A percentile compares a stretch with the other conserved stretches of the same genome.
phyloP scores from a whole-genome alignment of 179 eudicot species.

The Sideroxylon spinosum region DNA sequence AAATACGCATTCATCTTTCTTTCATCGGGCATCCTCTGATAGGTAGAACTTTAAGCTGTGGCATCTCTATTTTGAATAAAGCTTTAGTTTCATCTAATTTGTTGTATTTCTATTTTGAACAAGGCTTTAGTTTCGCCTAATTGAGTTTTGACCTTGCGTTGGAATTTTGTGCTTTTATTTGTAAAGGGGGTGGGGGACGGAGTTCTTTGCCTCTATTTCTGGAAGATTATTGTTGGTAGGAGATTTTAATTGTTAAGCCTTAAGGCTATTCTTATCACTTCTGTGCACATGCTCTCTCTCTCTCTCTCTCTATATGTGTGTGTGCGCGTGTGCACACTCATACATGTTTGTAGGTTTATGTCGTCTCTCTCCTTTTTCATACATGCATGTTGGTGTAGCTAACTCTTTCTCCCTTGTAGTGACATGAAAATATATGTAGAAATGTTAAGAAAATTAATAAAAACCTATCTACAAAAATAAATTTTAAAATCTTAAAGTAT shows the following conservation, averaged over 20 bases:
- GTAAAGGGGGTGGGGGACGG: too few species aligned
- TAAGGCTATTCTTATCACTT: too few species aligned
- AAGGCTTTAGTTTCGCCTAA: neutral
- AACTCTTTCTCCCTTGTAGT: neutral
- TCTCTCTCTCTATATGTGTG: neutral
- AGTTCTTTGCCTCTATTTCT: too few species aligned
- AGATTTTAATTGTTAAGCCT: too few species aligned
- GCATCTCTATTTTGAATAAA: constrained; percentile 1
- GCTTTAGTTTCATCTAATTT: constrained; percentile 8
- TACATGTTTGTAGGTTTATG: neutral
- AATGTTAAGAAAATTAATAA: too few species aligned
- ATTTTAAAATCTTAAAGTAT: neutral
- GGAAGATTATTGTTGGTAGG: too few species aligned
- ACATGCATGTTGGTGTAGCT: neutral
- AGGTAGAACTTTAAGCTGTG: constrained; percentile 39
- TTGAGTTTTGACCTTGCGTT: constrained; percentile 9
- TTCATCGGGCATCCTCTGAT: constrained; percentile 79
- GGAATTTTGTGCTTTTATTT: constrained; percentile 7
- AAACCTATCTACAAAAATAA: neutral
- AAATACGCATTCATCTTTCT: constrained; percentile 96
- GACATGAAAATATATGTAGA: neutral
- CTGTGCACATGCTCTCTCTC: too few species aligned
- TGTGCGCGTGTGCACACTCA: neutral
- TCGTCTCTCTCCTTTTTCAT: neutral
- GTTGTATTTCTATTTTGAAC: neutral